Evolutionary conservation across 148 eudicot genomes (phyloP), one percentile per base, ranked within the genome.

Genomic region (Rhododendron mucronatum): DNA sequence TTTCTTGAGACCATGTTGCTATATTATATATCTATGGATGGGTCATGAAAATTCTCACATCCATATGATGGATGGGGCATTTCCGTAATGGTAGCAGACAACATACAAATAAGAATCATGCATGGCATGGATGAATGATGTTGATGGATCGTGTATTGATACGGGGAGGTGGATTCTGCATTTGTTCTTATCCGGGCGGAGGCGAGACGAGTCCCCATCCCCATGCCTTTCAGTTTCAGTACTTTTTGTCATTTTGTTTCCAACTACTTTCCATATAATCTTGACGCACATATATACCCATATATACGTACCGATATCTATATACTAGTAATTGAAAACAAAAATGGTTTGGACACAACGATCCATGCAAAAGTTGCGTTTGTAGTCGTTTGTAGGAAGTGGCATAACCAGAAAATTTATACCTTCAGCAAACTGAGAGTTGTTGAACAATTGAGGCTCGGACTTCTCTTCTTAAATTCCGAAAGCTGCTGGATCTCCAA

Each of bases 131-230:
- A 44, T 39, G 47, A 0, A 35, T 45, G 85, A 67, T 67, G 77
- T 83, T 65, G 59, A 69, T 83, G 55, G 85, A 65, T 41, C 18
- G 23, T 28, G 3, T 10, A 28, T 18, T 33, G 37, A 30, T 14
- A 55, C 26, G 69, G 35, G 51, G 74, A 48, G 37, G 1, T 10
- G 18, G 65, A 3, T 71, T 73, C 80, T 84, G 63, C 30, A 84
- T 63, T 67, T 48, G 82, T 83, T 87, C 85, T 83, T 87, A 87
- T 87, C 88, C 81, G 28, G 26, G 51, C 50, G 4, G 47, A 33
- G 9, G 47, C 20, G 37, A 69, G 75, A 69, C 18, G 75, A 63
- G 37, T 69, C 16, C 75, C 75, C 75, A 69, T 4, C 16, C 75
- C 75, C 75, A 69, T 4, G 75, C 37, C 15, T 28, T 69, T 26